Base-by-base conservation (phyloP, 495 filamentous ascomycete species). In the Sordaria brevicollis region DNA sequence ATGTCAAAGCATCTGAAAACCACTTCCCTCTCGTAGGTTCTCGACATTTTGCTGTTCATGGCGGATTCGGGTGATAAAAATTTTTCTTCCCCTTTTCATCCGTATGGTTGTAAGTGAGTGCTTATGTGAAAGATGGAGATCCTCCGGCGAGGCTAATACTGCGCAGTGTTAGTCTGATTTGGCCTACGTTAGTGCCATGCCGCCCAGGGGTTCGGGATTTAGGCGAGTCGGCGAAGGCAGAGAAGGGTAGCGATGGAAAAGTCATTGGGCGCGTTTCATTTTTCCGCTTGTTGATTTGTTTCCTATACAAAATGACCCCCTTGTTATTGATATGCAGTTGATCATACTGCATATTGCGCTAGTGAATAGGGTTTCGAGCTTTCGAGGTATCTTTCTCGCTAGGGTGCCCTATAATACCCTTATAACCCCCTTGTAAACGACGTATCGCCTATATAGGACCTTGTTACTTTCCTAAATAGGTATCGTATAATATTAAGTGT, bases 1-100 rank as follows among this genome's bases (percentile, higher is more conserved):
- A 69, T n/a, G 69, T 70, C 75, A 71, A 72, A 69, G 43, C 71
- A 67, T 62, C 57, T 66, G 41, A 65, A 35, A 43, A 39, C 11
- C n/a, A n/a, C 4, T 62, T 31, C 49, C 17, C 13, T 13, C 19
- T 54, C 13, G 25, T 15, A 62, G 49, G 21, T 62, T 62, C 49
- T 31, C 49, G 33, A 62, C 49, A 62, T 17, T 33, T 62, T 11
- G 15, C 11, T 62, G 21, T 62, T n/a, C 13, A 31, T 62, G 13
- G 49, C 49, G 25, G 49, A 31, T 62, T 62, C 49, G 49, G 49
- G n/a, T 25, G 33, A 13, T 62, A 15, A 62, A 62, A 57, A 57
- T 1, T 57, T 57, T 62, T 31, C 49, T 31, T 62, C 25, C 49
- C 49, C 49, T 57, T 62, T 62, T 17, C 25, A 31, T 31, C 49